phyloP scores from a whole-genome alignment of 2,329 filamentous ascomycete genomes.

The Penicillium sp. region DNA sequence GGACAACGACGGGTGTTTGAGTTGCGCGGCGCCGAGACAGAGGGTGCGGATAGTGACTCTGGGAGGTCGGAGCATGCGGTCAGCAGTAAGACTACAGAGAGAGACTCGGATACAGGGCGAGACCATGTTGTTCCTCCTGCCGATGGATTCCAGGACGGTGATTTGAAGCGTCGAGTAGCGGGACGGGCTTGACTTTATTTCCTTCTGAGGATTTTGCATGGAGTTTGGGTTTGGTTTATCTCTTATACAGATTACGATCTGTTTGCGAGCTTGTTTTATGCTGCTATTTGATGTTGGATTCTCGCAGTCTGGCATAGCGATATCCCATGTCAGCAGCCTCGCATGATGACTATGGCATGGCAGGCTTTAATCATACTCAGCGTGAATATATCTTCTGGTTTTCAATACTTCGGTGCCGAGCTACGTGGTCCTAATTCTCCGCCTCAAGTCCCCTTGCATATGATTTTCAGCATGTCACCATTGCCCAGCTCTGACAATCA shows the following conservation, averaged over 20 bases:
- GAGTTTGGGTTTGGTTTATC: not conserved
- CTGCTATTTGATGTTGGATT: not conserved
- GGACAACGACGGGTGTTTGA: conserved; percentile 42
- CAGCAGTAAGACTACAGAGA: not conserved
- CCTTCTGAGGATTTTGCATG: not conserved
- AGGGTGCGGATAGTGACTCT: conserved; percentile 13
- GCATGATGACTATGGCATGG: not conserved
- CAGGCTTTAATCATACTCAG: not conserved
- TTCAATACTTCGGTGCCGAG: not conserved
- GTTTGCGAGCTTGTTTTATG: not conserved
- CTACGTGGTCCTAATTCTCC: no score
- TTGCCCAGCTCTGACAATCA: not conserved
- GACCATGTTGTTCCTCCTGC: conserved; percentile 14
- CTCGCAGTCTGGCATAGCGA: not conserved
- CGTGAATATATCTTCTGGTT: conserved; percentile 2
- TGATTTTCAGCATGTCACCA: no score
- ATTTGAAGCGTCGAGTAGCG: conserved; percentile 15
- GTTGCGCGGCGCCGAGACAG: conserved; percentile 24
- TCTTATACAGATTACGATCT: not conserved
- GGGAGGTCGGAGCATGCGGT: not conserved
- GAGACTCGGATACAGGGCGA: conserved; percentile 2
- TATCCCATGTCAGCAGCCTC: conserved; percentile 1
- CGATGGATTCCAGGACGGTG: not conserved
- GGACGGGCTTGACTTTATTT: conserved; percentile 10
- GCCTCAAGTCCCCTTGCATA: no score